Conservation (phyloP, 176 grass and related monocot species). For the Eragrostis curvula region DNA sequence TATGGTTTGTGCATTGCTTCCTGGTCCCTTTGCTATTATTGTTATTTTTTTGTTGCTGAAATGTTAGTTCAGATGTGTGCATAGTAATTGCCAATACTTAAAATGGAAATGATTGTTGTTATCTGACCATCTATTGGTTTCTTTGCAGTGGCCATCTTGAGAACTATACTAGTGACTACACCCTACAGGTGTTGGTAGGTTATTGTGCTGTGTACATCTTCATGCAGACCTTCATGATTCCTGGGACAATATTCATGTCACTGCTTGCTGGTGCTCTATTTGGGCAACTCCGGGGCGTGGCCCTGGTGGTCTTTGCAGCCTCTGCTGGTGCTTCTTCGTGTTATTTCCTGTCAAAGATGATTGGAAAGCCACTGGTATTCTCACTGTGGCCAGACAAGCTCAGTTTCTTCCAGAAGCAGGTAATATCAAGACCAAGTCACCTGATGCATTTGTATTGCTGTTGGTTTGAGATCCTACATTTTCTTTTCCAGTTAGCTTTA, state of each 20-base stretch:
- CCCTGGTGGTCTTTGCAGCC: conserved; percentile 95
- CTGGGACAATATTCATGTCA: conserved; percentile 98
- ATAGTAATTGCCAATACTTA: background rate
- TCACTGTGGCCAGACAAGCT: conserved; percentile 96
- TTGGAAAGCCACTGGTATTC: conserved; percentile 87
- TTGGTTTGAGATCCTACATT: background rate
- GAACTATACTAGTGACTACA: conserved; percentile 97
- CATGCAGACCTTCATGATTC: conserved; percentile 99
- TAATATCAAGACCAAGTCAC: conserved; percentile 36
- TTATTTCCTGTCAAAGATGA: conserved; percentile 91
- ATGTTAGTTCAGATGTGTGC: background rate
- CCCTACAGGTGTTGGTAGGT: conserved; percentile 87
- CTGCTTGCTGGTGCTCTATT: conserved; percentile 92
- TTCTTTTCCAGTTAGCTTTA: background rate
- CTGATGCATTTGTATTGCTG: background rate
- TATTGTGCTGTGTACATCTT: conserved; percentile 95
- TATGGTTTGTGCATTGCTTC: background rate
- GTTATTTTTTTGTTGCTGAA: conserved; percentile 24
- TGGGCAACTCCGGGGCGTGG: conserved; percentile 74
- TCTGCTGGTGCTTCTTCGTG: conserved; percentile 96
- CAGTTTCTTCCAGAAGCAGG: conserved; percentile 91
- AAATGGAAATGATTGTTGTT: background rate
- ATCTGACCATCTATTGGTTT: conserved; percentile 33
- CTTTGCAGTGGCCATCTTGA: conserved; percentile 91
- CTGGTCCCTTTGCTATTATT: conserved; percentile 10